phyloP scores from a whole-genome alignment of 331 rosid genomes.

The Erythrophleum ivorense region DNA sequence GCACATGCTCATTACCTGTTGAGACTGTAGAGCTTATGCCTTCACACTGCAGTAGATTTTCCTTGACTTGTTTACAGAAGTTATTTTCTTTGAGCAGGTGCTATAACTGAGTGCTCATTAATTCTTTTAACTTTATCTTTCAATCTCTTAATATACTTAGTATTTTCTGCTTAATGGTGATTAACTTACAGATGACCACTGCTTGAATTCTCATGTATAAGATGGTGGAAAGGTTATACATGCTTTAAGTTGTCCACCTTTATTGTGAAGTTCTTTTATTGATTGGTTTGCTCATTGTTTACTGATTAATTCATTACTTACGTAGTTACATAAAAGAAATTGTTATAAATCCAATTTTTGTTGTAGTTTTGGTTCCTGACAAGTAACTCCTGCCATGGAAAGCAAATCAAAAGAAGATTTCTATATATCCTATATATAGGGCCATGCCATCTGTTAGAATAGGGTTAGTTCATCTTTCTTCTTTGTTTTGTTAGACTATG shows the following conservation, averaged over 20 bases:
- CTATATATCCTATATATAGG: too few relatives aligned
- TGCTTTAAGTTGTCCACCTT: conserved; percentile 29
- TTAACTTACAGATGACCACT: conserved; percentile 2
- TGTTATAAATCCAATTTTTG: conserved; percentile 1
- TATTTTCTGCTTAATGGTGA: conserved; percentile 33
- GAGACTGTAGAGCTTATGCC: conserved; percentile 97
- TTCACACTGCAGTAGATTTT: conserved; percentile 90
- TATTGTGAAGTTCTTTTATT: conserved; percentile 17
- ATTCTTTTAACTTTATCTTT: conserved; percentile 28
- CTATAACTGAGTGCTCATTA: conserved; percentile 27
- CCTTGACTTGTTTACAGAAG: conserved; percentile 89
- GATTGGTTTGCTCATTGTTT: background rate
- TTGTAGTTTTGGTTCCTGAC: background rate
- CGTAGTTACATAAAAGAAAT: background rate
- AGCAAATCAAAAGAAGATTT: too few relatives aligned
- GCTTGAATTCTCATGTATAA: background rate
- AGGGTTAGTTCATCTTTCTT: too few relatives aligned
- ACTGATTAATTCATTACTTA: background rate
- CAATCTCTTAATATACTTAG: background rate
- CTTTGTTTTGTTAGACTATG: too few relatives aligned
- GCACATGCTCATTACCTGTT: conserved; percentile 91
- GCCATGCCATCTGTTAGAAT: too few relatives aligned
- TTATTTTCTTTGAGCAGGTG: conserved; percentile 94
- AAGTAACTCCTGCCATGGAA: background rate
- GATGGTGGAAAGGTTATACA: conserved; percentile 26